Evolutionary conservation across 108 stramenopile species (phyloP), one percentile per base, ranked within the genome.

Genomic region (Fistulifera pelliculosa): DNA sequence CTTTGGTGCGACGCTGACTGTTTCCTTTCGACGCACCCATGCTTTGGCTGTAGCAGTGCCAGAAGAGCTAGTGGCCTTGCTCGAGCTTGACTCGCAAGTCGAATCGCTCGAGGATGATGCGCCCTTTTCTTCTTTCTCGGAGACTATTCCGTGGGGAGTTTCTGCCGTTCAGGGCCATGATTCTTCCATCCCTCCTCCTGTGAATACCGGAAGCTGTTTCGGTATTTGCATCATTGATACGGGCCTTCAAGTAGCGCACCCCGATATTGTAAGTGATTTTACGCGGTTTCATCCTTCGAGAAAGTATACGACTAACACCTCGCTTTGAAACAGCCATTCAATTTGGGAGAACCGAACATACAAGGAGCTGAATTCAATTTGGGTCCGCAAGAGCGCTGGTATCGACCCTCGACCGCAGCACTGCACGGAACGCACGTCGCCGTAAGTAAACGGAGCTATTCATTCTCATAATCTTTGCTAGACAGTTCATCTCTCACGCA

Each of bases 201-300:
- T 22, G 18, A 14, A 17, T 41, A 43, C n/a, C 3, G 17, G 38
- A 26, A 23, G 16, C 6, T 54, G 38, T 42, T 57, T 38, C 38
- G 19, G 16, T 16, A 57, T 40, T 35, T 42, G 56, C 10, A 43
- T 43, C 43, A 22, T 38, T 44, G 56, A 57, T 26, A 38, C 42
- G 1, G 56, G 56, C 2, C 17, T 57, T 2, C 21, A 21, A 1
- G 39, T 54, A 28, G 4, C 27, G 18, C 56, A 57, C 26, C 22
- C 41, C 4, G 56, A 57, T 21, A 17, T 27, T 27, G 53, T 54
- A 54, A 54, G 53, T 54, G 3, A 24, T 16, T 26, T 51, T 26
- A n/a, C n/a, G n/a, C n/a, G n/a, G n/a, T n/a, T n/a, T n/a, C n/a
- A n/a, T n/a, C n/a, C n/a, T n/a, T n/a, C n/a, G n/a, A n/a, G n/a